Percentiles rank a stretch among this genome's conserved stretches.
Evolutionary conservation across 768 basidiomycete genomes (phyloP).

Genomic region (Termitomyces sp.): DNA sequence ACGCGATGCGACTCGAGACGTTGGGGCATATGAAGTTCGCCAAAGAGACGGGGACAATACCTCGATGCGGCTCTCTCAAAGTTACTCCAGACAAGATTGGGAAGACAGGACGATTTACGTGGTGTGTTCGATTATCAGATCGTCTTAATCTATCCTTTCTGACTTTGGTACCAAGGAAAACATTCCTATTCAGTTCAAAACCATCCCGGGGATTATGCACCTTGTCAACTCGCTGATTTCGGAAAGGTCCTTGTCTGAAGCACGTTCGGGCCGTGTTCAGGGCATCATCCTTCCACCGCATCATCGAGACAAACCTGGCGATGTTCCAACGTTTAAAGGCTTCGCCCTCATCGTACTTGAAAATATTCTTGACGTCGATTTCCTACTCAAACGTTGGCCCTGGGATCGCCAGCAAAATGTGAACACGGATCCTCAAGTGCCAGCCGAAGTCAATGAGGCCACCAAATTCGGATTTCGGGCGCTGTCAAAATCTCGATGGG

Average conservation of each 20-base stretch:
- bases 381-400: constrained; percentile 50
- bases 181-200: constrained; percentile 51
- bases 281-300: constrained; percentile 54
- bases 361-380: constrained; percentile 28
- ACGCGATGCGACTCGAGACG: constrained; percentile 17
- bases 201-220: constrained; percentile 40
- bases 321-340: constrained; percentile 59
- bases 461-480: constrained; percentile 53
- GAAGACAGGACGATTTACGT: constrained; percentile 60
- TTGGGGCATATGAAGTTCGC: constrained; percentile 63
- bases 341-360: constrained; percentile 67
- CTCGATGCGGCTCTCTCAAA: constrained; percentile 15
- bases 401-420: constrained; percentile 36
- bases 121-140: constrained; percentile 31
- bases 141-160: not conserved
- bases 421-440: not conserved
- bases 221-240: constrained; percentile 35
- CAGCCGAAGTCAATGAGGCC: constrained; percentile 31
- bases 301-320: constrained; percentile 52
- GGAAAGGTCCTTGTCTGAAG: constrained; percentile 3
- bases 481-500: constrained; percentile 57
- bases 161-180: constrained; percentile 48
- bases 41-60: constrained; percentile 37
- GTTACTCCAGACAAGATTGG: constrained; percentile 44
- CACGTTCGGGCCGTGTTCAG: constrained; percentile 34